Conservation (phyloP, 1,139 yeast species). For the Blastobotrys serpentis region DNA sequence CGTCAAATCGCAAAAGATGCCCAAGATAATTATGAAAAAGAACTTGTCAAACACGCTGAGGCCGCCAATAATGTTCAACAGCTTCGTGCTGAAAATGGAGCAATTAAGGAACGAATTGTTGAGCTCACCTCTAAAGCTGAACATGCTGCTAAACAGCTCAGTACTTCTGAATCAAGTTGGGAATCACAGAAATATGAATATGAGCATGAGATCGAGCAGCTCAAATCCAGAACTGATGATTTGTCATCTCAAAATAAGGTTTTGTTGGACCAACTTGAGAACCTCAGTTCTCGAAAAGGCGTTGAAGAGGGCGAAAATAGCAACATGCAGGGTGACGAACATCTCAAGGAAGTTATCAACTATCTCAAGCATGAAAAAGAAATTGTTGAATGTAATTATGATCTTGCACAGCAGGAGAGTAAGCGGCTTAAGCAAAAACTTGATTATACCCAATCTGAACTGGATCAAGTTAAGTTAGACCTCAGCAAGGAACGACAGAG, state of each 20-base stretch:
- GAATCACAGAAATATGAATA: constrained; percentile 43
- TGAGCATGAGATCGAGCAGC: constrained; percentile 54
- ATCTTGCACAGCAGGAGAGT: constrained; percentile 50
- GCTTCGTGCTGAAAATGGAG: constrained; percentile 46
- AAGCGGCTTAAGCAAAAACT: constrained; percentile 45
- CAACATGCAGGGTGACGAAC: constrained; percentile 32
- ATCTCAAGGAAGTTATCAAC: constrained; percentile 56
- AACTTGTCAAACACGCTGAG: constrained; percentile 57
- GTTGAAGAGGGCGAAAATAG: constrained; percentile 13
- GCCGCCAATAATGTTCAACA: constrained; percentile 47
- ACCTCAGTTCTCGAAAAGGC: constrained; percentile 20
- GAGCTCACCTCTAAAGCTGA: constrained; percentile 39
- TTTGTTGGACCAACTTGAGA: constrained; percentile 68
- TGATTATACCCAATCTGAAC: constrained; percentile 33
- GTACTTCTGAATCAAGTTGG: constrained; percentile 46
- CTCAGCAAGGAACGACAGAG: constrained; percentile 40
- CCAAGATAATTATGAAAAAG: constrained; percentile 58
- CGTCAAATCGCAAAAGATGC: constrained; percentile 50
- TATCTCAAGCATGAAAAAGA: constrained; percentile 79
- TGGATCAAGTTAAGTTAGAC: constrained; percentile 38
- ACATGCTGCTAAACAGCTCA: constrained; percentile 37
- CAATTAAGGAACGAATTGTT: constrained; percentile 42
- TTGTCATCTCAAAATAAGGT: constrained; percentile 64
- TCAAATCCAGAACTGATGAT: constrained; percentile 52
- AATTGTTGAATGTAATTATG: constrained; percentile 59